Conservation (phyloP, 768 basidiomycete species). For the Kockovaella imperatae region DNA sequence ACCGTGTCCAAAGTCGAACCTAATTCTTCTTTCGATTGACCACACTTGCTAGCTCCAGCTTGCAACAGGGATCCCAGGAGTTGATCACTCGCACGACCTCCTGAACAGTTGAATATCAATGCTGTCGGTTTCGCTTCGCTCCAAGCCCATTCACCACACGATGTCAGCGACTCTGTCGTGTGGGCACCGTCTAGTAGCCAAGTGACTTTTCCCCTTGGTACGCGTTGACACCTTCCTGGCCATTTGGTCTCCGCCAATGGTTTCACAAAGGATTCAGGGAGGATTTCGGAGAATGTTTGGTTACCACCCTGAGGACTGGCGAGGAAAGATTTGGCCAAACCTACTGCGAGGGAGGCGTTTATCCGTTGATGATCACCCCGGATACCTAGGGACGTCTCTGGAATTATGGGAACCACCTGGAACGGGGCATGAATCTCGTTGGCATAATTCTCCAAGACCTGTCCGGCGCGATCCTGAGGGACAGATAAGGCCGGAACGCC, state of each 20-base stretch:
- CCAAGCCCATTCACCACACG: constrained; percentile 83
- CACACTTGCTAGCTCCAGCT: constrained; percentile 45
- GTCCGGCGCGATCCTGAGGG: constrained; percentile 56
- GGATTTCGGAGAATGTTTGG: constrained; percentile 29
- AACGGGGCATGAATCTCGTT: constrained; percentile 62
- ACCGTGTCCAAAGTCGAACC: constrained; percentile 60
- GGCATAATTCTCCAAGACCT: constrained; percentile 62
- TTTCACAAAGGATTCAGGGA: constrained; percentile 54
- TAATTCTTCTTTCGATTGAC: constrained; percentile 15
- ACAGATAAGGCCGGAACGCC: constrained; percentile 81
- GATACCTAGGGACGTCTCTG: constrained; percentile 58
- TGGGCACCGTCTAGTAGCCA: constrained; percentile 98
- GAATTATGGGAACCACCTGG: constrained; percentile 53
- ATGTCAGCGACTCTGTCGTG: constrained; percentile 79
- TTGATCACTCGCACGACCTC: constrained; percentile 67
- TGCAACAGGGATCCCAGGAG: constrained; percentile 61
- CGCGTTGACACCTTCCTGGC: constrained; percentile 91
- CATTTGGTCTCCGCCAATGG: constrained; percentile 68
- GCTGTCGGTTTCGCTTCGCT: constrained; percentile 50
- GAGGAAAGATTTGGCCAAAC: constrained; percentile 63
- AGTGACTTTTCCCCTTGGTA: constrained; percentile 51
- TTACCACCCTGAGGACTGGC: constrained; percentile 29
- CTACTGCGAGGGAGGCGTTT: constrained; percentile 80
- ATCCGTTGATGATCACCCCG: constrained; percentile 75
- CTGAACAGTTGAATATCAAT: constrained; percentile 91